These are phyloP conservation scores for Penicillium simplicissimum DNA, from an alignment of 495 filamentous ascomycete genomes.

Conservation along the genomic window DNA sequence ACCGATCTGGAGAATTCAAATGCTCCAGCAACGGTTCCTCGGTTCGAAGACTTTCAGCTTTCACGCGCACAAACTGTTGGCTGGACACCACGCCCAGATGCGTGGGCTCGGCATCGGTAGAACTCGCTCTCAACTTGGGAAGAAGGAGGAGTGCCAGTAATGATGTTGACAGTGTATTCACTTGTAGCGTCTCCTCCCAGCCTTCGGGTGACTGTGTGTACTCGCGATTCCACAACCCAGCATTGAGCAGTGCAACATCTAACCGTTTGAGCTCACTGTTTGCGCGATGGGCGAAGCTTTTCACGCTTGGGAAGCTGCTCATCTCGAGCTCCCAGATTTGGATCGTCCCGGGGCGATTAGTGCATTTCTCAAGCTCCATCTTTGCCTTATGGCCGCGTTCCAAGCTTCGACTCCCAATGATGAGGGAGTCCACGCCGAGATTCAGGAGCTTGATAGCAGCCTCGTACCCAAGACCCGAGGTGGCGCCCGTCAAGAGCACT, in stretches of 20 bases:
- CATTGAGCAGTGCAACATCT: constrained; percentile 50
- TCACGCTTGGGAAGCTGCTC: constrained; percentile 50
- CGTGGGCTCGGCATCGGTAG: constrained; percentile 26
- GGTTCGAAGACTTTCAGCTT: constrained; percentile 34
- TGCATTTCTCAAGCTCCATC: constrained; percentile 46
- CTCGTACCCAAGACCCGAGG: constrained; percentile 50
- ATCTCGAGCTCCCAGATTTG: constrained; percentile 59
- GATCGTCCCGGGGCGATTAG: constrained; percentile 41
- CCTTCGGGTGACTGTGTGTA: constrained; percentile 43
- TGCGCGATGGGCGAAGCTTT: constrained; percentile 45
- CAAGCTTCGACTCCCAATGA: constrained; percentile 44
- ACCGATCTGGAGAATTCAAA: constrained; percentile 32
- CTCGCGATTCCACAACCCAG: constrained; percentile 42
- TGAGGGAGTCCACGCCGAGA: constrained; percentile 41
- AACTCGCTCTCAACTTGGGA: constrained; percentile 42
- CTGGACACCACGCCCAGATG: constrained; percentile 46
- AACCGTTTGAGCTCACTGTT: constrained; percentile 38
- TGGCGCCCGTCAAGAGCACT: constrained; percentile 59
- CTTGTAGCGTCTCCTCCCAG: constrained; percentile 57
- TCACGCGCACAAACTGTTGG: constrained; percentile 43
- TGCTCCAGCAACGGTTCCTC: constrained; percentile 35
- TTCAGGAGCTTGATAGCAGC: constrained; percentile 49
- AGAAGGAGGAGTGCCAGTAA: constrained; percentile 58
- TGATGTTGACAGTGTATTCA: constrained; percentile 60
- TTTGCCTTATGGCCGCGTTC: constrained; percentile 50